Evolutionary conservation across 352 stramenopile species (phyloP).

Genomic region (Pythium dissimile): DNA sequence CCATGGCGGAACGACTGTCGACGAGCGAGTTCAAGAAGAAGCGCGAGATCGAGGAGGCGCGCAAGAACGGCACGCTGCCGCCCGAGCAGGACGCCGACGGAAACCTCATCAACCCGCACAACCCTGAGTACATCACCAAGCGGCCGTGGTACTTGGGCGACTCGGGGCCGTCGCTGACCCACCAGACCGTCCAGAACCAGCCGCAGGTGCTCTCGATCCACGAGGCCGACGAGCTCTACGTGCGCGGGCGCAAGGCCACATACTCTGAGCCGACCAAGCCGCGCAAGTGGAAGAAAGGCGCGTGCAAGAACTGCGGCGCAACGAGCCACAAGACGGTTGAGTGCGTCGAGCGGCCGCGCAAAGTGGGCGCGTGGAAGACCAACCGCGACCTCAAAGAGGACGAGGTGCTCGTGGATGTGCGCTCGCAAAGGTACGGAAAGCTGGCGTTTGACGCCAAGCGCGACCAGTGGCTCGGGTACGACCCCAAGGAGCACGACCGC

Average conservation of each 20-base stretch:
- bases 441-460: conserved; percentile 97
- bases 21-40: conserved; percentile 86
- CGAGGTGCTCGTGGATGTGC: conserved; percentile 82
- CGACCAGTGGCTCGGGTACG: conserved; percentile 96
- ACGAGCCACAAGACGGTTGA: conserved; percentile 91
- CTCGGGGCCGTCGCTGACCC: conserved; percentile 91
- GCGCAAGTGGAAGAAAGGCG: conserved; percentile 84
- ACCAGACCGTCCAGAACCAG: conserved; percentile 92
- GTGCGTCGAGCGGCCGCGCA: conserved; percentile 92
- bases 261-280: conserved; percentile 15
- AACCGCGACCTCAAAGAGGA: conserved; percentile 87
- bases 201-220: conserved; percentile 88
- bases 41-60: conserved; percentile 86
- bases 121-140: conserved; percentile 99
- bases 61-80: conserved; percentile 84
- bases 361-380: conserved; percentile 91
- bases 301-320: conserved; percentile 94
- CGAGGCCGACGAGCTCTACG: conserved; percentile 84
- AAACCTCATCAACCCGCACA: conserved; percentile 99
- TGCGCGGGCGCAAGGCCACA: conserved; percentile 33
- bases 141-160: conserved; percentile 98
- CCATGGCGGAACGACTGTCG: conserved; percentile 77
- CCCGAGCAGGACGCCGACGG: conserved; percentile 89
- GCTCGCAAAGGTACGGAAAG: conserved; percentile 89
- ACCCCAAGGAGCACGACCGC: conserved; percentile 73